Percentiles rank a stretch among this genome's conserved stretches.
Conservation (phyloP, 306 rosid genomes). For the Vigna nakashimae region DNA sequence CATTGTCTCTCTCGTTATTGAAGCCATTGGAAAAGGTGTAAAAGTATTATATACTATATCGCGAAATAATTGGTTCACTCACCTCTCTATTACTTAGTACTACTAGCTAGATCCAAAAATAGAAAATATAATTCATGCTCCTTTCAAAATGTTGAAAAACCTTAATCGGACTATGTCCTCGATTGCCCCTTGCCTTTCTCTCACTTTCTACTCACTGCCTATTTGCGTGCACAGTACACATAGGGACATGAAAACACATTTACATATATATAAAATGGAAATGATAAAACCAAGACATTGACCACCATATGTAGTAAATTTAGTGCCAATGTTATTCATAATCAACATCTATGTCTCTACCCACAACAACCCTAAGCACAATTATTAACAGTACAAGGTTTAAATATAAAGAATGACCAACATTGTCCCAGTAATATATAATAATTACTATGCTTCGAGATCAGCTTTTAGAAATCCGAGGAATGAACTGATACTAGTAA, state of each 20-base stretch:
- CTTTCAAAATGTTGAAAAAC: constrained; percentile 33
- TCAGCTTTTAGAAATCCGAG: constrained; percentile 37
- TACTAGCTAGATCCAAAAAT: background rate
- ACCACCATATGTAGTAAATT: constrained; percentile 25
- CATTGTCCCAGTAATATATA: background rate
- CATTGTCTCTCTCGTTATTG: no score
- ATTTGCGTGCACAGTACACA: background rate
- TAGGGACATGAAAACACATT: constrained; percentile 34
- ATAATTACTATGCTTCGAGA: constrained; percentile 31
- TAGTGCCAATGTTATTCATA: background rate
- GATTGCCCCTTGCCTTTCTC: background rate
- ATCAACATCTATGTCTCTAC: background rate
- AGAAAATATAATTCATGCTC: background rate
- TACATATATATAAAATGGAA: constrained; percentile 34
- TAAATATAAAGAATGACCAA: background rate
- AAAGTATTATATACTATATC: background rate
- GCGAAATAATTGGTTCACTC: constrained; percentile 6
- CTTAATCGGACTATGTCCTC: constrained; percentile 14
- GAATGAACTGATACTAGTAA: constrained; percentile 30
- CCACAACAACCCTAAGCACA: constrained; percentile 12
- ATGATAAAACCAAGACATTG: constrained; percentile 43
- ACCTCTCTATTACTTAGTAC: background rate
- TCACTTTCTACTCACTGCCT: background rate
- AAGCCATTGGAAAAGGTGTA: background rate
- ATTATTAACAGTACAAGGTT: background rate